phyloP scores from a whole-genome alignment of 257 asterid species.

The Plantago elongata region DNA sequence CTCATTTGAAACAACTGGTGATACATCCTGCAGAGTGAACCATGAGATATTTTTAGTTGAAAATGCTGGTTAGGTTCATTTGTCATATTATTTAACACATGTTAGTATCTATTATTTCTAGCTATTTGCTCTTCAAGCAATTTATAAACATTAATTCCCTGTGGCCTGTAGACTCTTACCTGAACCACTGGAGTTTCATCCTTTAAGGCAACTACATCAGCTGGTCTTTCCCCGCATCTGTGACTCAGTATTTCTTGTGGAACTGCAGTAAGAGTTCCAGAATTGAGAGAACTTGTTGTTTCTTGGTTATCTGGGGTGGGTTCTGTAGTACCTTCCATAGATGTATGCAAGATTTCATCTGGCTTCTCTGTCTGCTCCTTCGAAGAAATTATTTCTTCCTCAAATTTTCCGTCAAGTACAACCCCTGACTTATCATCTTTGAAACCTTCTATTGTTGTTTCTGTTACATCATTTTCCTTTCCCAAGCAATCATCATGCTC shows the following conservation, averaged over 20 bases:
- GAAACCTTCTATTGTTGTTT: too few relatives aligned
- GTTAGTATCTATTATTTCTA: background rate
- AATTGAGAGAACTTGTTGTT: background rate
- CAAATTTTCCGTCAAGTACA: background rate
- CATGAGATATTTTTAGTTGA: background rate
- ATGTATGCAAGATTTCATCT: background rate
- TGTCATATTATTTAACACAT: background rate
- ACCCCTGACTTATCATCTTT: too few relatives aligned
- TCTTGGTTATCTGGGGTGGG: background rate
- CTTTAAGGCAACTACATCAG: slow-evolving; percentile 1
- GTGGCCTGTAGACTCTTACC: slow-evolving; percentile 4
- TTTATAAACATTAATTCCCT: background rate
- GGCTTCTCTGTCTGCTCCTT: slow-evolving; percentile 8
- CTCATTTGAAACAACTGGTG: background rate
- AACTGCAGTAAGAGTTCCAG: background rate
- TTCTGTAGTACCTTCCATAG: background rate
- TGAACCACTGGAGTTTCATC: slow-evolving; percentile 6
- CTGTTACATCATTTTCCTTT: background rate
- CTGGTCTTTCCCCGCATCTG: background rate
- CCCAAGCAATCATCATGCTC: slow-evolving; percentile 2
- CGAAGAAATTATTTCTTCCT: background rate
- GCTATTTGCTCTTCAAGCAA: background rate
- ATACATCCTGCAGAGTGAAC: slow-evolving; percentile 7
- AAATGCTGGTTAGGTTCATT: background rate
- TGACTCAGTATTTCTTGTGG: background rate